phyloP scores from a whole-genome alignment of 75 land plant genomes.

The Pseudotsuga menziesii region DNA sequence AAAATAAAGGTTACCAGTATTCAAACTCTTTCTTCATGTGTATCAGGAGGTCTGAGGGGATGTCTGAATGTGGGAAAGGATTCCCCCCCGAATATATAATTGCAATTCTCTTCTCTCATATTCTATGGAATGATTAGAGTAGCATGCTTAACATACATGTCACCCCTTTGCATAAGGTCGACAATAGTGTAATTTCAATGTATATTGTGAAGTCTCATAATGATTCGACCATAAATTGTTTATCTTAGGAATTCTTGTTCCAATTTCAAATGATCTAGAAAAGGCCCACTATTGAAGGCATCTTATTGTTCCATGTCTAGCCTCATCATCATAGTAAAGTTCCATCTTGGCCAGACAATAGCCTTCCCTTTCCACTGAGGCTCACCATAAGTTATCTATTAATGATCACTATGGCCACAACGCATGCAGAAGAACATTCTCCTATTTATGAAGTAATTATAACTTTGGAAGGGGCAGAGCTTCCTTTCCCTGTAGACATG shows the following conservation, averaged over 20 bases:
- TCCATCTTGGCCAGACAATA: slow-evolving; percentile 75
- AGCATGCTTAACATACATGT: slow-evolving; percentile 50
- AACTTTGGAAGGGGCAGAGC: too few relatives aligned
- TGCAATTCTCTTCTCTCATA: slow-evolving; percentile 75
- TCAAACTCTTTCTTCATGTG: slow-evolving; percentile 79
- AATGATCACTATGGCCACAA: slow-evolving; percentile 94
- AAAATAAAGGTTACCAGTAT: slow-evolving; percentile 94
- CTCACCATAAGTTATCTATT: slow-evolving; percentile 90
- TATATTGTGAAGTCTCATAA: slow-evolving; percentile 85
- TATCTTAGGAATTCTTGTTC: slow-evolving; percentile 92
- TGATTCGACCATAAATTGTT: slow-evolving; percentile 78
- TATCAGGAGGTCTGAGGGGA: slow-evolving; percentile 39
- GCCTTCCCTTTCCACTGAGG: slow-evolving; percentile 62
- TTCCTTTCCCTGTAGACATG: too few relatives aligned
- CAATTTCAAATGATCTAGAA: slow-evolving; percentile 91
- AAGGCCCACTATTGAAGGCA: slow-evolving; percentile 93
- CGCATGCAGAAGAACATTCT: too few relatives aligned
- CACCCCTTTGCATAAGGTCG: slow-evolving; percentile 66
- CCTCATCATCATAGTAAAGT: slow-evolving; percentile 72
- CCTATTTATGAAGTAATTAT: too few relatives aligned
- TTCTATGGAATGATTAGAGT: slow-evolving; percentile 48
- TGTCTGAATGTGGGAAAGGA: slow-evolving; percentile 39
- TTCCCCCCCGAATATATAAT: slow-evolving; percentile 60
- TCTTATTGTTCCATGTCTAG: slow-evolving; percentile 65
- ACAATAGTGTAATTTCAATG: slow-evolving; percentile 93